Percentiles rank a stretch among this genome's conserved stretches.
phyloP scores from a whole-genome alignment of 208 protist species.

The Acanthamoeba sp. region DNA sequence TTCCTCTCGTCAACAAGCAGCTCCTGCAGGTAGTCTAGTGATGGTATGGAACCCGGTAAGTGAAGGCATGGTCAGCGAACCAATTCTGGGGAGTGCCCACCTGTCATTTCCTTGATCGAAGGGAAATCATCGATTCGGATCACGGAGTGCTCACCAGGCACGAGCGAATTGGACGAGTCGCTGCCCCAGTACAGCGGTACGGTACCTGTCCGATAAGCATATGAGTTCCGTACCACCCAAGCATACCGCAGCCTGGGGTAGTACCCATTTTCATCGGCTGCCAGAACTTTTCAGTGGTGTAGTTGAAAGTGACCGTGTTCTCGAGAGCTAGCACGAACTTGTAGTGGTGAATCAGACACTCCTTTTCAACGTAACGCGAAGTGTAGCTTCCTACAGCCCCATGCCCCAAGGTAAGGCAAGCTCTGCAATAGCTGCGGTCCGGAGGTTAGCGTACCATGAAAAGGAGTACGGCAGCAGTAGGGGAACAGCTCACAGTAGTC shows the following conservation, averaged over 20 bases:
- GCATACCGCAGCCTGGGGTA: neutral
- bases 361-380: neutral
- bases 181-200: conserved; percentile 80
- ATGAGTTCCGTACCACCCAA: conserved; percentile 79
- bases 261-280: conserved; percentile 40
- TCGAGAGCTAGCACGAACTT: conserved; percentile 78
- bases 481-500: conserved; percentile 32
- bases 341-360: conserved; percentile 43
- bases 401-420: neutral
- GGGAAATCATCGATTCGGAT: conserved; percentile 64
- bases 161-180: neutral
- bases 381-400: conserved; percentile 5
- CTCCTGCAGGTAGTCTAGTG: conserved; percentile 76
- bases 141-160: conserved; percentile 5
- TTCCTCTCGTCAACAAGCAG: conserved; percentile 74
- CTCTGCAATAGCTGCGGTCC: too few species aligned
- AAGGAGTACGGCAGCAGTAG: neutral
- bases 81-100: neutral
- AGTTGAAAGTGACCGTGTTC: conserved; percentile 60
- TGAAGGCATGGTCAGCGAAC: too few species aligned
- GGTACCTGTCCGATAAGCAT: conserved; percentile 47
- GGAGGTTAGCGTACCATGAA: neutral
- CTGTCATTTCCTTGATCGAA: neutral
- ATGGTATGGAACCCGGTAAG: too few species aligned
- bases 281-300: conserved; percentile 76